Evolutionary conservation across 768 basidiomycete species (phyloP).

Genomic region (Phaffia australis): DNA sequence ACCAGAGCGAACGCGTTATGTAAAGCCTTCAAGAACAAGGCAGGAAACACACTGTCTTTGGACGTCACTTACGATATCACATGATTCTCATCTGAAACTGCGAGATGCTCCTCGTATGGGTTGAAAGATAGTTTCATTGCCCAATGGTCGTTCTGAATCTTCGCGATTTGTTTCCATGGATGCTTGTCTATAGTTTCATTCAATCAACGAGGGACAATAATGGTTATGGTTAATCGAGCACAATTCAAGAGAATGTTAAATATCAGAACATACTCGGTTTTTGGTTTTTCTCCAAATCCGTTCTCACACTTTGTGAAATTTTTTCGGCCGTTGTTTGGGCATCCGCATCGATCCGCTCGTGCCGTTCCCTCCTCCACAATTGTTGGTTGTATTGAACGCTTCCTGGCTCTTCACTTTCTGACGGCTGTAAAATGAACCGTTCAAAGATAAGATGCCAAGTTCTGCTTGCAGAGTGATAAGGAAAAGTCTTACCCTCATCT

Average conservation of each 20-base stretch:
- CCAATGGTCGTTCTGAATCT: slow-evolving; percentile 38
- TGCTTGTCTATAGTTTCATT: slow-evolving; percentile 28
- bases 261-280: slow-evolving; percentile 53
- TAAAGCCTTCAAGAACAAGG: neutral
- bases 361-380: slow-evolving; percentile 83
- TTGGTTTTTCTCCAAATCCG: slow-evolving; percentile 49
- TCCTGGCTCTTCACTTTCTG: slow-evolving; percentile 91
- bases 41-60: neutral
- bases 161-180: slow-evolving; percentile 39
- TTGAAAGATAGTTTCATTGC: slow-evolving; percentile 72
- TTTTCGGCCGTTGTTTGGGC: slow-evolving; percentile 16
- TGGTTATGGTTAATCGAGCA: neutral
- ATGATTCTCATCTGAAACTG: slow-evolving; percentile 73
- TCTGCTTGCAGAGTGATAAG: neutral
- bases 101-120: slow-evolving; percentile 78
- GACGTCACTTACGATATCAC: slow-evolving; percentile 57
- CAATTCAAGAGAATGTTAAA: neutral
- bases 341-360: slow-evolving; percentile 63
- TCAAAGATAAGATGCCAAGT: neutral
- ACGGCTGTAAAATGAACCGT: slow-evolving; percentile 49
- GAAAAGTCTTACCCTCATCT: slow-evolving; percentile 70
- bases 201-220: neutral
- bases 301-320: slow-evolving; percentile 15
- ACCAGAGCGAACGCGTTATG: neutral
- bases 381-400: slow-evolving; percentile 89